Evolutionary conservation across 768 basidiomycete species (phyloP).

Genomic region (Psilocybe cubensis): DNA sequence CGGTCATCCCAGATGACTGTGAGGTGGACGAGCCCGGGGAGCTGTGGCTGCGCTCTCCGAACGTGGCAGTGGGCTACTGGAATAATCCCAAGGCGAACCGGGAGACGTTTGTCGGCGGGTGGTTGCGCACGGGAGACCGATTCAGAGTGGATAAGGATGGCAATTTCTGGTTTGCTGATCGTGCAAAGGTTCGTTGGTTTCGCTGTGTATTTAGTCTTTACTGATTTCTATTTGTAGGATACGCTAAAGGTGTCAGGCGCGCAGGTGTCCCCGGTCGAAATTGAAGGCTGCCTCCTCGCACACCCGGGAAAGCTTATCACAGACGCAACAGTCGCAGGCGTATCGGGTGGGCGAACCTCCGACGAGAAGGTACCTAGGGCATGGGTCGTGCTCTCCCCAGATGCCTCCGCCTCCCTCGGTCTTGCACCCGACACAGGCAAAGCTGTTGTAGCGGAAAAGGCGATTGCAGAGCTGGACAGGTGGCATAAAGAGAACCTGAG

Average conservation of each 20-base stretch:
- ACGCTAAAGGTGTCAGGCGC: slow-evolving; percentile 79
- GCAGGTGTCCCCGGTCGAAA: slow-evolving; percentile 82
- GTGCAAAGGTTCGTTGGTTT: slow-evolving; percentile 60
- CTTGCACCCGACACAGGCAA: too few species aligned
- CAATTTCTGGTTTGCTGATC: slow-evolving; percentile 74
- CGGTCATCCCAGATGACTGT: slow-evolving; percentile 39
- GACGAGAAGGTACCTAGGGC: slow-evolving; percentile 81
- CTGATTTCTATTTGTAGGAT: slow-evolving; percentile 46
- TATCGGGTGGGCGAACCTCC: slow-evolving; percentile 66
- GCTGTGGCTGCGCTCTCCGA: slow-evolving; percentile 58
- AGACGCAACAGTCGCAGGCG: slow-evolving; percentile 76
- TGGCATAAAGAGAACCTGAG: slow-evolving; percentile 71
- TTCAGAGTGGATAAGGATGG: slow-evolving; percentile 64
- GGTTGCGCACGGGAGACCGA: slow-evolving; percentile 77
- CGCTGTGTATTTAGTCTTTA: not conserved
- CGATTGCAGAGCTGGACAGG: slow-evolving; percentile 50
- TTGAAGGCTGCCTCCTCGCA: slow-evolving; percentile 65
- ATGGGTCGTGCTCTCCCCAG: slow-evolving; percentile 70
- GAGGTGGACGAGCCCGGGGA: slow-evolving; percentile 64
- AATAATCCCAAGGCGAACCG: slow-evolving; percentile 67
- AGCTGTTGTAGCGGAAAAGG: slow-evolving; percentile 38
- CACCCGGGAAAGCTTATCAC: slow-evolving; percentile 64
- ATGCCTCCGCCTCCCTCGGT: too few species aligned
- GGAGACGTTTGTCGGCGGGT: slow-evolving; percentile 72
- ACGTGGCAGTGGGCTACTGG: slow-evolving; percentile 72